Base-by-base conservation (phyloP, 495 filamentous ascomycete species). In the Xylaria intraflava region DNA sequence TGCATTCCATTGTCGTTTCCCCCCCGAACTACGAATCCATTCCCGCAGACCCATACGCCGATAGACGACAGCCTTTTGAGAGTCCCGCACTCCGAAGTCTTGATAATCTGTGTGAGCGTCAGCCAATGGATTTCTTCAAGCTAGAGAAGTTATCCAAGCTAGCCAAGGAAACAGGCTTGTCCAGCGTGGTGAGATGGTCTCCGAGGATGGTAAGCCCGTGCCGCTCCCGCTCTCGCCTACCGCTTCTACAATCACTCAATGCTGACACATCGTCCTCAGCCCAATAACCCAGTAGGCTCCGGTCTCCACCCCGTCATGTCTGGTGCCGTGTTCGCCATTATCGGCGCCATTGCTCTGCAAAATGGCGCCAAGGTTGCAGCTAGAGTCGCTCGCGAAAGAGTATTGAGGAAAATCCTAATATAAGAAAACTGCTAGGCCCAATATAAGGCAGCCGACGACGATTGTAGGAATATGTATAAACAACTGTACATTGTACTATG, bases 321-420 rank as follows among this genome's bases (percentile, higher is more conserved):
- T n/a, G 81, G 88, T 47, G 79, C 87, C 19, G 60, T 96, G 49
- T 93, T 86, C 63, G 88, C 90, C 14, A 83, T 99, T 22, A 67
- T 97, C 33, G 93, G 93, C 22, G 93, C 94, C 22, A 69, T 97
- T 51, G 82, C 90, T 9, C 70, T 97, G 54, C 87, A 95, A 68
- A 84, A 85, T 57, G 93, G 93, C 24, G 88, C 87, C 43, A 81
- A 84, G 43, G 75, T 85, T 50, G 92, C 94, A 44, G 84, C 83
- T 51, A 74, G 79, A 66, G 71, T 93, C 52, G 83, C 86, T 16
- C 80, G 78, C 62, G 87, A 96, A 53, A 84, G 83, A 69, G 84
- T 98, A 63, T 69, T 98, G 59, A 72, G 65, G 56, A 69, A 57
- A 53, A 12, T 76, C 17, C 62, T 53, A 27, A 39, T 23, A 54